Evolutionary conservation across 257 asterid species (phyloP), one percentile per base, ranked within the genome.

Genomic region (Eucommia ulmoides): DNA sequence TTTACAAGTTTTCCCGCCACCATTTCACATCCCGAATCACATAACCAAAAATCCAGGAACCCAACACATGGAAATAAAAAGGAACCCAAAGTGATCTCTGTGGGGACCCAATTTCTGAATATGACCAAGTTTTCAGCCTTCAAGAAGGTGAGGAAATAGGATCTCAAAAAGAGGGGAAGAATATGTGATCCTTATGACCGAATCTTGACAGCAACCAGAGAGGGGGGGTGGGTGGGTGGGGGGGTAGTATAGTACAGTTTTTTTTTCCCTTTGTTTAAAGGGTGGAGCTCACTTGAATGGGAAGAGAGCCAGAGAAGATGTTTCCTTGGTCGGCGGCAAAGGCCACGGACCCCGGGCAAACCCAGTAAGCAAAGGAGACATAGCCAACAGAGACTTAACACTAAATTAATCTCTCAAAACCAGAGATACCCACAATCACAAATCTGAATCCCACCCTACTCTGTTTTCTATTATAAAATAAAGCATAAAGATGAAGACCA

Each of bases 301-400:
- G 76, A 70, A 76, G 83, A 63, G 85, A 81, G 71, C 68, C 56
- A 64, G 49, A 64, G 54, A 76, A 66, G 68, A 63, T 88, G 93
- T 84, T 77, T 72, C 94, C 95, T 80, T 75, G 83, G 81, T 70
- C 78, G 86, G 74, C 68, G 78, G 95, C 97, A 88, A 74, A 75
- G 87, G 71, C 93, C 97, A 74, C 75, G 65, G 80, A 77, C 75
- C 68, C 71, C 93, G 95, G 94, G 64, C 53, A 24, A 52, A 67
- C 78, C 84, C 62, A 68, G 84, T 76, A 83, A 84, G 83, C 88
- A 52, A 55, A 75, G 94, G 91, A 71, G 91, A 88, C 93, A 82
- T 63, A 24, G 71, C 63, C 74, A 66, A 66, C 85, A 71, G 73
- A 54, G 59, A 69, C 72, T 62, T 42, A 73, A 70, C 80, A 72